phyloP scores from a whole-genome alignment of 2,329 filamentous ascomycete genomes.

The Seiridium cupressi region DNA sequence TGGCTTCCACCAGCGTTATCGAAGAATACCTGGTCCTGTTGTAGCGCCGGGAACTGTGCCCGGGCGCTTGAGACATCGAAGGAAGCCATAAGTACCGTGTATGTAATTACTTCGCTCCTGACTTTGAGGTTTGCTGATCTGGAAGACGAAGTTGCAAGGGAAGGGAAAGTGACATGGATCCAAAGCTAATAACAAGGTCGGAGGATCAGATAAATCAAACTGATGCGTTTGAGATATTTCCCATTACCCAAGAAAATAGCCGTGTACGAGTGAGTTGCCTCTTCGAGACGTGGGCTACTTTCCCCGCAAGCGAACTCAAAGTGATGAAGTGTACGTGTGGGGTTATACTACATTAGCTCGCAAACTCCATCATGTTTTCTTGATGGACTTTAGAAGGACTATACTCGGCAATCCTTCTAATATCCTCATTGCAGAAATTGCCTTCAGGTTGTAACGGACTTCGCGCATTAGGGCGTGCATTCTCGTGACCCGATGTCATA shows the following conservation, averaged over 20 bases:
- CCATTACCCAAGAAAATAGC: background rate
- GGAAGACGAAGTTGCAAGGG: background rate
- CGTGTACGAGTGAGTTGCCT: background rate
- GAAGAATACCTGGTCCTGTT: conserved; percentile 67
- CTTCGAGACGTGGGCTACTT: background rate
- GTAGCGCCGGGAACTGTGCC: conserved; percentile 66
- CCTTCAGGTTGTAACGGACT: too few relatives aligned
- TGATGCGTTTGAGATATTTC: background rate
- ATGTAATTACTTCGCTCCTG: background rate
- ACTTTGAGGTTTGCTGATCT: background rate
- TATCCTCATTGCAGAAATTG: too few relatives aligned
- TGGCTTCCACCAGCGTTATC: conserved; percentile 81
- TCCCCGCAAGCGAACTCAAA: conserved; percentile 1
- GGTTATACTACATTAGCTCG: conserved; percentile 9
- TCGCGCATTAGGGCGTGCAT: too few relatives aligned
- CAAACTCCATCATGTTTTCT: conserved; percentile 5
- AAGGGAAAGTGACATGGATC: background rate
- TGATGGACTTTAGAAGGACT: background rate
- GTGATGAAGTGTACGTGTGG: background rate
- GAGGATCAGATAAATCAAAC: too few relatives aligned
- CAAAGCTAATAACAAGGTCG: too few relatives aligned
- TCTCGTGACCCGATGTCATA: too few relatives aligned
- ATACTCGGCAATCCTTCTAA: too few relatives aligned
- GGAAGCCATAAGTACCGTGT: conserved; percentile 17
- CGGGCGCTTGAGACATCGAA: conserved; percentile 58